Conservation (phyloP, 1,284 basidiomycete genomes). For the Gomphus bonarii region DNA sequence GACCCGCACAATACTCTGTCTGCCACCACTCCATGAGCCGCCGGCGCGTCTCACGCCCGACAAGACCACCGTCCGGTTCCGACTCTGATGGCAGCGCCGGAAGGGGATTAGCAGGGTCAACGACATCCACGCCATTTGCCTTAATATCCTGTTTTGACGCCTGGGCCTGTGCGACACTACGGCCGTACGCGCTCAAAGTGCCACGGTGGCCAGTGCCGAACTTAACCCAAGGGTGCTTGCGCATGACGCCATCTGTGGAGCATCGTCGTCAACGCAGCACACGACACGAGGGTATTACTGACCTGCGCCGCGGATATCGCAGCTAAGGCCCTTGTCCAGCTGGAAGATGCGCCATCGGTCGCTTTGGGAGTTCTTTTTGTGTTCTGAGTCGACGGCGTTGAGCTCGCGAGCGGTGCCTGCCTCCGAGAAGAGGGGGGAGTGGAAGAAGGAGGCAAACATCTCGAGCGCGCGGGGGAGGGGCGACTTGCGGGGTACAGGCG, state of each 20-base stretch:
- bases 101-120: conserved; percentile 22
- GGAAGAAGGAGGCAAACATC: conserved; percentile 93
- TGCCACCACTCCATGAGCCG: conserved; percentile 94
- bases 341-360: conserved; percentile 98
- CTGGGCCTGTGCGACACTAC: conserved; percentile 16
- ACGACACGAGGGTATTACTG: neutral
- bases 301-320: neutral
- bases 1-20: conserved; percentile 85
- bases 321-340: conserved; percentile 81
- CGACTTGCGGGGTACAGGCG: neutral
- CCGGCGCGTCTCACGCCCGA: conserved; percentile 83
- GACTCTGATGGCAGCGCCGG: conserved; percentile 47
- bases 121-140: conserved; percentile 6
- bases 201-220: conserved; percentile 91
- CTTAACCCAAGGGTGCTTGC: conserved; percentile 83
- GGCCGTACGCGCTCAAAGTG: conserved; percentile 63
- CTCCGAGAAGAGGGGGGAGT: conserved; percentile 82
- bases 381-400: conserved; percentile 95
- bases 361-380: conserved; percentile 96
- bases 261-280: neutral
- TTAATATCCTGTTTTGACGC: conserved; percentile 28
- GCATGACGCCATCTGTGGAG: conserved; percentile 24
- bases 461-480: conserved; percentile 79
- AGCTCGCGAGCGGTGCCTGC: conserved; percentile 92
- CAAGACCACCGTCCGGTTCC: conserved; percentile 61